Base-by-base conservation (phyloP, 176 grass and related monocot species). In the Pharus latifolius region DNA sequence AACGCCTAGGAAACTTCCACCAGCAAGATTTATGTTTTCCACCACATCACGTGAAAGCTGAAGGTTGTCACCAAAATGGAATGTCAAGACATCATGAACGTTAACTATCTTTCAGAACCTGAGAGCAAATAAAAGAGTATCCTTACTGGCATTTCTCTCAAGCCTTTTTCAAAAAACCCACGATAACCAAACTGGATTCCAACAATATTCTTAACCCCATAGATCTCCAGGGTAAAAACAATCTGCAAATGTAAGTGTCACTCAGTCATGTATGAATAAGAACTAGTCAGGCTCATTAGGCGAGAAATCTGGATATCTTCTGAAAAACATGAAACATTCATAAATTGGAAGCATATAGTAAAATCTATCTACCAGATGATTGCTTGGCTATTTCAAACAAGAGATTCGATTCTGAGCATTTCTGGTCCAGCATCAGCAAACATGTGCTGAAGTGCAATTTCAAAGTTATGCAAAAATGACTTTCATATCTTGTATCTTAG, bases 21-120 rank as follows among this genome's bases (percentile, higher is more conserved):
- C 95, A 66, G 81, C 55, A 74, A 98, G 89, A 86, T 94, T 93
- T 88, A 98, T 98, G 41, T 90, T 98, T 78, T 98, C 90, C 71
- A 98, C 95, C 24, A 93, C 73, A 49, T 56, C 56, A 60, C 84
- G 84, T 29, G 95, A 98, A 83, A 98, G 90, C 94, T 98, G 80
- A 34, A 41, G 16, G 49, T 69, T 75, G 42, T 12, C 43, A 75
- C 19, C 56, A 74, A 44, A 60, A 83, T 27, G 6, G 37, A 59
- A 53, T 53, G 38, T 10, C 46, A 49, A 10, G 56, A 25, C 1
- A 30, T 17, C 10, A 72, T 64, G 25, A 77, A 43, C 2, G 77
- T 69, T 42, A 57, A 62, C 4, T 59, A 10, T 17, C 16, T 74
- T 24, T 47, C 26, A 70, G 55, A n/a, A 49, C 33, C 17, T 48